Conservation (phyloP, 305 asterid species). For the Ruellia speciosa region DNA sequence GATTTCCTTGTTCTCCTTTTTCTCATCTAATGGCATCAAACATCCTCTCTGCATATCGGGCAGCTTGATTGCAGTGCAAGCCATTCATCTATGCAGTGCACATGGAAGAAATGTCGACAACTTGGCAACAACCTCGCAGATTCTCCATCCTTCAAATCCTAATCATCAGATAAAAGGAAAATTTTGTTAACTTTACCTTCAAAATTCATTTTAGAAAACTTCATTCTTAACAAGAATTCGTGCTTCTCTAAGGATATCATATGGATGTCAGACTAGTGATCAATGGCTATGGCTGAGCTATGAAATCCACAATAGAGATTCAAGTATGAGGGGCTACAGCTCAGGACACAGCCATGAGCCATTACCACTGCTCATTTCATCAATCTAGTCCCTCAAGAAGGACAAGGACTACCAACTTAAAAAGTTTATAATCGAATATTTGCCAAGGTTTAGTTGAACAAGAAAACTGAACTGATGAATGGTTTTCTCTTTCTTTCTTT, state of each 20-base stretch:
- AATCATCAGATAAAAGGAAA: neutral
- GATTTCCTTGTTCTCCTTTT: conserved; percentile 1
- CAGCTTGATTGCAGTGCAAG: conserved; percentile 59
- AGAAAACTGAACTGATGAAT: no score
- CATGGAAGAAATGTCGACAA: conserved; percentile 67
- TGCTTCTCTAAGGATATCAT: neutral
- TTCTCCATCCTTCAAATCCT: conserved; percentile 76
- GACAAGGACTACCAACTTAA: no score
- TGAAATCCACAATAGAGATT: neutral
- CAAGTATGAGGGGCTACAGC: neutral
- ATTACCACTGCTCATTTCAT: no score
- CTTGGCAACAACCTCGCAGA: conserved; percentile 43
- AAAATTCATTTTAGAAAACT: neutral
- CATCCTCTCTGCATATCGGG: conserved; percentile 67
- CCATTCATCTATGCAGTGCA: conserved; percentile 75
- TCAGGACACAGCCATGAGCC: neutral
- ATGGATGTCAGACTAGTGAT: neutral
- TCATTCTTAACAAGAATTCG: neutral
- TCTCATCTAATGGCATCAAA: conserved; percentile 21
- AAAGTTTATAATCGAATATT: no score
- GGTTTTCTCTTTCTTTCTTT: no score
- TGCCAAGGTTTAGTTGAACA: no score
- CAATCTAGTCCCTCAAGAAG: no score
- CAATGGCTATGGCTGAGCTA: neutral
- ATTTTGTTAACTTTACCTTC: neutral